Evolutionary conservation across 805 yeast genomes (phyloP).

Genomic region (Lachancea waltii): DNA sequence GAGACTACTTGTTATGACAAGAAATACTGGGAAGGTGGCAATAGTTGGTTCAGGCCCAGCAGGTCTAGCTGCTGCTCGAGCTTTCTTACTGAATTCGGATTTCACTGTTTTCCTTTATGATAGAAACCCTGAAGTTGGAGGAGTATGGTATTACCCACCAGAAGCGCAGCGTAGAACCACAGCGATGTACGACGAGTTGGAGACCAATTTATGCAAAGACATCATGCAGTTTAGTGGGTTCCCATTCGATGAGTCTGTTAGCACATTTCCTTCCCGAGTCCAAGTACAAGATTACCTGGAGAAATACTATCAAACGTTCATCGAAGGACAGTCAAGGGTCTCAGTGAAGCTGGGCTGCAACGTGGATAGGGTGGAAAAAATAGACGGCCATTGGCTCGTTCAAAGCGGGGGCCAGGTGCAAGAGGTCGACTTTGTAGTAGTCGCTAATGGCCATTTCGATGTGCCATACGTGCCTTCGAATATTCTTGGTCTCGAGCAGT

Average conservation of each 20-base stretch:
- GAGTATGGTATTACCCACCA: conserved; percentile 62
- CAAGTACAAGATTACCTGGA: conserved; percentile 59
- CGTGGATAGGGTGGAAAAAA: conserved; percentile 19
- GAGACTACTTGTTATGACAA: not conserved
- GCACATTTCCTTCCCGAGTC: conserved; percentile 51
- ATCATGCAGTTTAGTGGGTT: conserved; percentile 59
- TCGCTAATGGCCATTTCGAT: conserved; percentile 41
- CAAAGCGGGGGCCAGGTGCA: conserved; percentile 24
- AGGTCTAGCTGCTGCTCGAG: conserved; percentile 61
- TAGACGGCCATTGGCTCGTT: conserved; percentile 14
- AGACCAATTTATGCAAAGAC: conserved; percentile 59
- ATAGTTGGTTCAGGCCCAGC: conserved; percentile 77
- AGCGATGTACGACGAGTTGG: conserved; percentile 58
- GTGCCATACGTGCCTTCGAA: conserved; percentile 35
- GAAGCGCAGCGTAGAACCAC: conserved; percentile 19
- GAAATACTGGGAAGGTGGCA: conserved; percentile 38
- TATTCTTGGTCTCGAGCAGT: conserved; percentile 36
- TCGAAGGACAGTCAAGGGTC: conserved; percentile 24
- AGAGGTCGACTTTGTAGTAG: conserved; percentile 35
- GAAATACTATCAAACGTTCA: conserved; percentile 38
- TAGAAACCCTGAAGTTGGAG: conserved; percentile 56
- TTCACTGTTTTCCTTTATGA: conserved; percentile 56
- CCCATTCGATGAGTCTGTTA: conserved; percentile 43
- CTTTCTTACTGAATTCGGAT: conserved; percentile 47
- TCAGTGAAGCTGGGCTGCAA: conserved; percentile 25